A percentile compares a stretch with the other conserved stretches of the same genome.
Evolutionary conservation across 2,329 filamentous ascomycete species (phyloP).

Genomic region (Penicillium sp.): DNA sequence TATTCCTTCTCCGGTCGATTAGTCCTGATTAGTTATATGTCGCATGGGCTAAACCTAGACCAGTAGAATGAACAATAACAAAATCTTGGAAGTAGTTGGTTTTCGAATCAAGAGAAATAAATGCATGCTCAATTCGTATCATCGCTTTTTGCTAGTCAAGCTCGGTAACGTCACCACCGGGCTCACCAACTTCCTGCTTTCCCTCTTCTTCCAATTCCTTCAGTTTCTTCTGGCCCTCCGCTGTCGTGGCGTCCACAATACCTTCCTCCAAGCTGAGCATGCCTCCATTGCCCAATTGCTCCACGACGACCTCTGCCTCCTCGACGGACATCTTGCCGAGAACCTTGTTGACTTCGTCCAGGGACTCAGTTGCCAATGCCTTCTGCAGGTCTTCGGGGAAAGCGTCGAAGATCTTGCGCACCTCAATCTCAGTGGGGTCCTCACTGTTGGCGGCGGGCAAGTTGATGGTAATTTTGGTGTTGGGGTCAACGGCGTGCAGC

Average conservation of each 20-base stretch:
- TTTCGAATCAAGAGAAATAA: neutral
- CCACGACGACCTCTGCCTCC: slow-evolving; percentile 81
- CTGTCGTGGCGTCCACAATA: slow-evolving; percentile 91
- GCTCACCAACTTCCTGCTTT: slow-evolving; percentile 46
- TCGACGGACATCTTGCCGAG: slow-evolving; percentile 84
- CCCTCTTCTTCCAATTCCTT: slow-evolving; percentile 68
- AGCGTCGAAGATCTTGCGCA: slow-evolving; percentile 73
- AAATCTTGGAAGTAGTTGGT: neutral
- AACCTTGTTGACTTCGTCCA: slow-evolving; percentile 86
- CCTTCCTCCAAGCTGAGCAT: slow-evolving; percentile 90
- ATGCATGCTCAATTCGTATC: slow-evolving; percentile 8
- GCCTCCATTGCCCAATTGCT: slow-evolving; percentile 75
- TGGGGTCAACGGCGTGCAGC: slow-evolving; percentile 90
- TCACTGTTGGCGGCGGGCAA: slow-evolving; percentile 69
- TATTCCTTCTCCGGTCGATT: neutral
- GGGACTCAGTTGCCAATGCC: slow-evolving; percentile 80
- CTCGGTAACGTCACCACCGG: slow-evolving; percentile 49
- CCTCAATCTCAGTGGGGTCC: slow-evolving; percentile 60
- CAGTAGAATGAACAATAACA: neutral
- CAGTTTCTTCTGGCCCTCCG: slow-evolving; percentile 74
- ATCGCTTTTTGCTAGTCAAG: slow-evolving; percentile 25
- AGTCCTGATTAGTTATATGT: neutral
- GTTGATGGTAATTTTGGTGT: slow-evolving; percentile 83
- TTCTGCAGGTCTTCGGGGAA: slow-evolving; percentile 79
- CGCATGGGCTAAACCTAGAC: neutral